phyloP scores from a whole-genome alignment of 2,329 filamentous ascomycete genomes.

The Dothideomycetes sp. region DNA sequence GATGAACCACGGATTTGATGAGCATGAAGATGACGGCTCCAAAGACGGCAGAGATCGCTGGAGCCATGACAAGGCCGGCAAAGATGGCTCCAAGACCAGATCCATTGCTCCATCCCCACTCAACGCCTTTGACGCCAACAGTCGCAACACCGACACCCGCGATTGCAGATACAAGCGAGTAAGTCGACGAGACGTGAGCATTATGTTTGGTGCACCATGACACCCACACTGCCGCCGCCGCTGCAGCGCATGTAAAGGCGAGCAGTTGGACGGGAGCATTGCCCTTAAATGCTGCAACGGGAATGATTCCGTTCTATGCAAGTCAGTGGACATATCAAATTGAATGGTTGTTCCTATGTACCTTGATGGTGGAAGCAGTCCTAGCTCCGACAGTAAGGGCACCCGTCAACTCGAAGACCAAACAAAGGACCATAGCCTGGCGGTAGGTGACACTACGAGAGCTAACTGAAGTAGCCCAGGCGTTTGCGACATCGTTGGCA shows the following conservation, averaged over 20 bases:
- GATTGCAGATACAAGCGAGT: constrained; percentile 52
- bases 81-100: constrained; percentile 37
- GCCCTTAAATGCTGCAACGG: constrained; percentile 37
- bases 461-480: constrained; percentile 45
- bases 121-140: constrained; percentile 32
- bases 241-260: constrained; percentile 38
- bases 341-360: constrained; percentile 33
- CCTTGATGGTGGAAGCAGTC: constrained; percentile 33
- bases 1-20: constrained; percentile 42
- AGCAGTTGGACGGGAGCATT: constrained; percentile 35
- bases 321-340: constrained; percentile 34
- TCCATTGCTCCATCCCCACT: constrained; percentile 36
- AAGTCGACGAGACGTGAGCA: constrained; percentile 53
- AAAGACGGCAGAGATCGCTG: constrained; percentile 39
- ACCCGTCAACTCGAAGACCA: constrained; percentile 43
- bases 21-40: constrained; percentile 41
- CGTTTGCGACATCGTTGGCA: constrained; percentile 48
- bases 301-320: constrained; percentile 44
- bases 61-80: constrained; percentile 40
- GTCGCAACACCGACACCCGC: constrained; percentile 52
- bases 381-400: constrained; percentile 45
- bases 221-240: constrained; percentile 46
- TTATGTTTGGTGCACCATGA: constrained; percentile 47
- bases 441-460: constrained; percentile 44
- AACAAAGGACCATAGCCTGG: constrained; percentile 41